Conservation (phyloP, 306 rosid genomes). For the Pueraria montana region DNA sequence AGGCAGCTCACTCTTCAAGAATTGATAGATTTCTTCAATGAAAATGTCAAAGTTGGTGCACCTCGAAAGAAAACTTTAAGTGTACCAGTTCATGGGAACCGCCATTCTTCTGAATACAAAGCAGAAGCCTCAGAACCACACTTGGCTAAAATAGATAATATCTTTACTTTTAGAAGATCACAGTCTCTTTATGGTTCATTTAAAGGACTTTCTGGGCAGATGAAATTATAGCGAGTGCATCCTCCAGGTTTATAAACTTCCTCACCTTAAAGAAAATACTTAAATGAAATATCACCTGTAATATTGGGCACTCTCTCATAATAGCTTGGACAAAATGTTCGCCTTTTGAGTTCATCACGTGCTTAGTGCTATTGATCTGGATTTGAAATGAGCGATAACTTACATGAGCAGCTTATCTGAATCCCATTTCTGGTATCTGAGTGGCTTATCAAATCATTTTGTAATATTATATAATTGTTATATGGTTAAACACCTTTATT, state of each 20-base stretch:
- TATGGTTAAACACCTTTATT: background rate
- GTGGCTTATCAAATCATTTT: background rate
- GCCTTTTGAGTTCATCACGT: background rate
- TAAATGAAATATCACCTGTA: background rate
- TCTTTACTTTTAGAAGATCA: constrained; percentile 81
- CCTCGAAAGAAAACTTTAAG: constrained; percentile 75
- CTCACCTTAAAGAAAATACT: constrained; percentile 11
- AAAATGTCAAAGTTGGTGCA: constrained; percentile 81
- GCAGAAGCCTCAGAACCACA: constrained; percentile 56
- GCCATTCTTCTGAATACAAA: constrained; percentile 70
- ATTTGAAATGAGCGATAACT: background rate
- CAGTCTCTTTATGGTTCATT: constrained; percentile 89
- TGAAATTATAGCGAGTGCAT: constrained; percentile 67
- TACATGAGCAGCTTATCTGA: background rate
- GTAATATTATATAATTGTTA: background rate
- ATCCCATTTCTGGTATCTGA: background rate
- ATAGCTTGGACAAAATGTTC: constrained; percentile 21
- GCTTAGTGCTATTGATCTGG: background rate
- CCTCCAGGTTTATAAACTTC: constrained; percentile 18
- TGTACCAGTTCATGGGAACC: constrained; percentile 81
- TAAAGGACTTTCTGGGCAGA: constrained; percentile 75
- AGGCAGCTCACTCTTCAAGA: constrained; percentile 77
- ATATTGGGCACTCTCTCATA: background rate
- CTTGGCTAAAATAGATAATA: constrained; percentile 67
- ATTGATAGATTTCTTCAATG: constrained; percentile 79